Base-by-base conservation (phyloP, 2,329 filamentous ascomycete genomes). In the Monosporascus sp. region DNA sequence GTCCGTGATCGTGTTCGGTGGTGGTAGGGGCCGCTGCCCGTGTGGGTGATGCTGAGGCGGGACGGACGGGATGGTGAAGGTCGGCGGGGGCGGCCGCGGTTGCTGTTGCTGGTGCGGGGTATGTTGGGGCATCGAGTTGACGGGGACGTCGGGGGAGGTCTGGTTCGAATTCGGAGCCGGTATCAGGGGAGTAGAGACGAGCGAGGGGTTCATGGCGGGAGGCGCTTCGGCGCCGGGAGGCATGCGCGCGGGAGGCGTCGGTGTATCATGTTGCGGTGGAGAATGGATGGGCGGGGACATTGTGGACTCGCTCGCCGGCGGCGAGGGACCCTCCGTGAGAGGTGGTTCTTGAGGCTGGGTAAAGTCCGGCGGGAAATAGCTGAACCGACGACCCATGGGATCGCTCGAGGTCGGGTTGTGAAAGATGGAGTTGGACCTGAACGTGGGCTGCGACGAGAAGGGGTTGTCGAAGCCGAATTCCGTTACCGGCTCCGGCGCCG, bases 401-500 rank as follows among this genome's bases (percentile, higher is more conserved):
- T 83, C 80, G 5, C 74, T 77, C 19, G 76, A 76, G 1, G 78
- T 76, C 6, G 83, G 83, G 53, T 80, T 82, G 58, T 78, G 73
- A 67, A 87, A 87, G 55, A 87, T 87, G 1, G 84, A 86, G 63
- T 85, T 85, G 9, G 84, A 86, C 51, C 84, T 77, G 68, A 87
- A 87, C 3, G 76, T 78, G 1, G 76, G 83, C 45, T 78, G 82
- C 56, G 74, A 61, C 54, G 65, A 57, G 51, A 72, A 73, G 47
- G 72, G 72, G 48, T 70, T 70, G 48, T 77, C 75, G 48, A 76
- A 74, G 19, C 68, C 69, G 56, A 73, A 79, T 6, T 68, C 68
- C 54, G 75, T 75, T 70, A 80, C 76, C n/a, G 77, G 71, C 54
- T 84, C 80, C 1, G 79, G 73, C 5, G 76, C 67, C n/a, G 78